phyloP scores from a whole-genome alignment of 2,329 filamentous ascomycete species.

The Penicillium occitanis region DNA sequence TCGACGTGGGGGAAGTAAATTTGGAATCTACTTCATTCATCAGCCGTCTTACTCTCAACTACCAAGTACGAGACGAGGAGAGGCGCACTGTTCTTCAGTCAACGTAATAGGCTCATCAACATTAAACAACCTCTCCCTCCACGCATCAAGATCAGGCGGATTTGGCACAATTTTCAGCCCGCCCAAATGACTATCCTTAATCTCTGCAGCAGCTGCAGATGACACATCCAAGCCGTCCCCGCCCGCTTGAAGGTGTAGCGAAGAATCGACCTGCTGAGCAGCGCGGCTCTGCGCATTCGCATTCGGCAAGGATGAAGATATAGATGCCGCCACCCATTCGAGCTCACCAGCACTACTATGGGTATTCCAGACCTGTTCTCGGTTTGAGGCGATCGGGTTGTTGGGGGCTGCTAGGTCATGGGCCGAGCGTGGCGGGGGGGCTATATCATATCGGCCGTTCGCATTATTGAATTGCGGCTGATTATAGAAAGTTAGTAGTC shows the following conservation, averaged over 20 bases:
- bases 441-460: conserved; percentile 19
- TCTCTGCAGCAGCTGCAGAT: conserved; percentile 13
- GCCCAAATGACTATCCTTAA: conserved; percentile 30
- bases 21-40: conserved; percentile 58
- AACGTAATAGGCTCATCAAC: conserved; percentile 72
- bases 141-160: conserved; percentile 66
- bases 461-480: conserved; percentile 18
- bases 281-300: background rate
- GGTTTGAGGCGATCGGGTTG: background rate
- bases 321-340: conserved; percentile 25
- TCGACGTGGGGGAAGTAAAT: conserved; percentile 82
- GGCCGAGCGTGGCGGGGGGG: conserved; percentile 3
- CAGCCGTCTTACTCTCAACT: background rate
- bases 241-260: conserved; percentile 25
- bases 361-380: conserved; percentile 19
- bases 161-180: conserved; percentile 59
- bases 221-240: conserved; percentile 26
- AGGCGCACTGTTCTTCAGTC: conserved; percentile 68
- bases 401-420: conserved; percentile 3
- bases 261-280: background rate
- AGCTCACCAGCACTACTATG: conserved; percentile 21
- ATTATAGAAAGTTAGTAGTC: background rate
- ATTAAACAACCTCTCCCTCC: conserved; percentile 71
- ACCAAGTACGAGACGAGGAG: background rate
- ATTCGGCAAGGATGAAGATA: conserved; percentile 23